Conservation (phyloP, 345 rosid species). For the Trapa incisa region DNA sequence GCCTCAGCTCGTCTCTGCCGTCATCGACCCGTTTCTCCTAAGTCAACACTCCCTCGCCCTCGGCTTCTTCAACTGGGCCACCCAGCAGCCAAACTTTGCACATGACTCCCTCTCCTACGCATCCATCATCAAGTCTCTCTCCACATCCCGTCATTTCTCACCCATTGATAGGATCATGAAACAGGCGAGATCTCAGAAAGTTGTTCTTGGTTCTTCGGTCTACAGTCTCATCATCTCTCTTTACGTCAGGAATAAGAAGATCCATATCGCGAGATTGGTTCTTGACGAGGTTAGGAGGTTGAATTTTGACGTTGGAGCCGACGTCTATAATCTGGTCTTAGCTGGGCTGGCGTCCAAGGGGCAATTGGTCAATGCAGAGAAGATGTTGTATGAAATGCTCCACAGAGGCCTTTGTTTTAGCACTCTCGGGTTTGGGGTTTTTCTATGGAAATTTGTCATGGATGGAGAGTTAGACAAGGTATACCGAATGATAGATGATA, state of each 20-base stretch:
- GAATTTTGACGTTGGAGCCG: slow-evolving; percentile 26
- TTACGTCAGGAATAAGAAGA: slow-evolving; percentile 30
- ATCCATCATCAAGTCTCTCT: slow-evolving; percentile 64
- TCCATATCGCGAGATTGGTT: slow-evolving; percentile 49
- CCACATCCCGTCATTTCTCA: slow-evolving; percentile 47
- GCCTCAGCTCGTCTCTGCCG: slow-evolving; percentile 59
- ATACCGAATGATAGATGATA: slow-evolving; percentile 41
- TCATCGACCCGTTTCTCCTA: slow-evolving; percentile 64
- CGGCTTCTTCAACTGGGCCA: slow-evolving; percentile 89
- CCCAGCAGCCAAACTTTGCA: slow-evolving; percentile 67
- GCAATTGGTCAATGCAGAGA: slow-evolving; percentile 29
- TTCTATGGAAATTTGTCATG: slow-evolving; percentile 44
- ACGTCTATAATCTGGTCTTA: slow-evolving; percentile 56
- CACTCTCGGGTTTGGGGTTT: slow-evolving; percentile 65
- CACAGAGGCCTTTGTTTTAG: slow-evolving; percentile 28
- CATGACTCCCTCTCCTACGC: slow-evolving; percentile 56
- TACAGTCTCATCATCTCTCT: slow-evolving; percentile 33
- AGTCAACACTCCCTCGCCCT: slow-evolving; percentile 65
- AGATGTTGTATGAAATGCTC: slow-evolving; percentile 57
- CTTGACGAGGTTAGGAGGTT: slow-evolving; percentile 29
- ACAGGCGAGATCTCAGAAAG: slow-evolving; percentile 35
- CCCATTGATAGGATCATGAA: slow-evolving; percentile 45
- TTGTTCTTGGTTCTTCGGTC: slow-evolving; percentile 43
- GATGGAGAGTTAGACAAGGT: slow-evolving; percentile 23
- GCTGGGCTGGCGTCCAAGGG: slow-evolving; percentile 54